These are phyloP conservation scores for Arabis alpina DNA, from an alignment of 345 rosid species.

Conservation along the genomic window DNA sequence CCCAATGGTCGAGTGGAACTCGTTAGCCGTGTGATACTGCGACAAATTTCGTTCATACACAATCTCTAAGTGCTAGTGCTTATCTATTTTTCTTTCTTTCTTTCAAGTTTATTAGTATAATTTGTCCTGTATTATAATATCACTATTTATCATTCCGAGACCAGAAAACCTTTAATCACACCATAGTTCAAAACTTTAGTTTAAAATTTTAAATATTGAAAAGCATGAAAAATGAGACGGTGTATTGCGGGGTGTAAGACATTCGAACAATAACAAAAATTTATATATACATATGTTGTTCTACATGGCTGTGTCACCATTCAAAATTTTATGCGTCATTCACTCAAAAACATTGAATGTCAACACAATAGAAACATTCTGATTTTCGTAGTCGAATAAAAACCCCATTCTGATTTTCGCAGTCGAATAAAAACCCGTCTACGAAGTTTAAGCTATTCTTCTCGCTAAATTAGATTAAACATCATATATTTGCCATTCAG, in stretches of 20 bases:
- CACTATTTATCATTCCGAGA: no score
- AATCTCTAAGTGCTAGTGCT: not conserved
- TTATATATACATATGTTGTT: no score
- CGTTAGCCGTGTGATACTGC: not conserved
- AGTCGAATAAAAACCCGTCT: no score
- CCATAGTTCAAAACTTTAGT: no score
- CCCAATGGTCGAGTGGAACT: constrained; percentile 1
- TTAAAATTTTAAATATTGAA: no score
- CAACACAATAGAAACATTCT: not conserved
- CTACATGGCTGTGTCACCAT: no score
- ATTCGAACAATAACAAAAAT: no score
- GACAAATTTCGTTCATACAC: constrained; percentile 4
- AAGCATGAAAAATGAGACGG: no score
- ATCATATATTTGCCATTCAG: not conserved
- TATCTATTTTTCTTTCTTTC: not conserved
- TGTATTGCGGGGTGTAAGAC: no score
- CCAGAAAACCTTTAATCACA: no score
- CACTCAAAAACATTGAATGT: not conserved
- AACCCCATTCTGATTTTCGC: not conserved
- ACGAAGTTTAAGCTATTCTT: no score
- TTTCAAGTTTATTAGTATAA: not conserved
- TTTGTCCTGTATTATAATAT: not conserved
- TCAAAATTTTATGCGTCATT: not conserved
- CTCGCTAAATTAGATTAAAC: not conserved
- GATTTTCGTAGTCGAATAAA: not conserved